These are phyloP conservation scores for Russula sp. DNA, from an alignment of 768 basidiomycete species.

Conservation along the genomic window DNA sequence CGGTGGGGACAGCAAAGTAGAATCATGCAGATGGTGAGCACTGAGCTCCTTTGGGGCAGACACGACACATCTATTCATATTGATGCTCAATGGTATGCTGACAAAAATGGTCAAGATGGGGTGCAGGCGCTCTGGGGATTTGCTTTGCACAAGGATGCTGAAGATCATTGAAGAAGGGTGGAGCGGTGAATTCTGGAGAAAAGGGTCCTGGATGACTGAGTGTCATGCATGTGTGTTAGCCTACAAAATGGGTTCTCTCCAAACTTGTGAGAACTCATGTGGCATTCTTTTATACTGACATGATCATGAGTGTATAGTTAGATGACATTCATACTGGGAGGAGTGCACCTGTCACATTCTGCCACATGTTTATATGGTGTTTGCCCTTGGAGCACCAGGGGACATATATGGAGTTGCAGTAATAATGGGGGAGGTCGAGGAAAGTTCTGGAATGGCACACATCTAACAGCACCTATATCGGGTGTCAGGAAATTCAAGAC, in stretches of 20 bases:
- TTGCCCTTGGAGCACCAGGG: slow-evolving; percentile 22
- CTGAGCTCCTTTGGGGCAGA: background rate
- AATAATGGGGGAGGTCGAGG: slow-evolving; percentile 22
- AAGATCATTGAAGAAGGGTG: background rate
- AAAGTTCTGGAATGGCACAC: slow-evolving; percentile 23
- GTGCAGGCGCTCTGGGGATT: background rate
- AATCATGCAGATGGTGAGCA: background rate
- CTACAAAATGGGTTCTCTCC: background rate
- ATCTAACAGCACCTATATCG: slow-evolving; percentile 22
- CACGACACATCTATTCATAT: slow-evolving; percentile 5
- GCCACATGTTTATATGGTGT: slow-evolving; percentile 19
- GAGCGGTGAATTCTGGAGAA: background rate
- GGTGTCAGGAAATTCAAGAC: background rate
- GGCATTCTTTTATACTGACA: slow-evolving; percentile 6
- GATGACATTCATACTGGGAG: background rate
- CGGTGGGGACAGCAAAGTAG: slow-evolving; percentile 6
- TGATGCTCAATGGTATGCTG: slow-evolving; percentile 1
- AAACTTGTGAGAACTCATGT: background rate
- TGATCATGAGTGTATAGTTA: background rate
- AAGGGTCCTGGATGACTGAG: slow-evolving; percentile 1
- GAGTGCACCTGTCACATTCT: slow-evolving; percentile 18
- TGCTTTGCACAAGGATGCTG: background rate
- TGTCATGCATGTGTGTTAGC: background rate
- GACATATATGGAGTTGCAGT: slow-evolving; percentile 22
- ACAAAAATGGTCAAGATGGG: slow-evolving; percentile 14